phyloP scores from a whole-genome alignment of 768 basidiomycete genomes.

The Lactarius hengduanensis region DNA sequence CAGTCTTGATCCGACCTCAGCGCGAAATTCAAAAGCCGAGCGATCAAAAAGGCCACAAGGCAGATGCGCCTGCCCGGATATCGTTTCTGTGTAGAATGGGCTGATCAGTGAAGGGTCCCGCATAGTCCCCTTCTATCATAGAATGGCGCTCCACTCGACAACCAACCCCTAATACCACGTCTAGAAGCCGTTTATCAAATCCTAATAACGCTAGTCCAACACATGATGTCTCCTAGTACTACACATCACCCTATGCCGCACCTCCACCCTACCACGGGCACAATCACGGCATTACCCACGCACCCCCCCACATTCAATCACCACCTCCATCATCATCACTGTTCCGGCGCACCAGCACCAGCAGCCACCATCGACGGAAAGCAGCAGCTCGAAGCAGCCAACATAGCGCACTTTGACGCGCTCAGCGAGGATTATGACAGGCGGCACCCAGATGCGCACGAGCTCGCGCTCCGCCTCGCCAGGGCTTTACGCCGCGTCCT shows the following conservation, averaged over 20 bases:
- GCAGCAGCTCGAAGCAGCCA: constrained; percentile 16
- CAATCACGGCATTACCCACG: not conserved
- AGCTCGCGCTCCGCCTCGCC: constrained; percentile 5
- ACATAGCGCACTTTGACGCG: constrained; percentile 16
- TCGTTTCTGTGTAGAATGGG: not conserved
- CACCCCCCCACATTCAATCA: not conserved
- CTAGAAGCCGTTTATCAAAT: not conserved
- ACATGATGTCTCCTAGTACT: not conserved
- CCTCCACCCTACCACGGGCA: not conserved
- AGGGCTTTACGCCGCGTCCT: not conserved
- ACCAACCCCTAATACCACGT: not conserved
- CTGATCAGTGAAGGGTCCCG: not conserved
- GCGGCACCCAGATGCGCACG: constrained; percentile 7
- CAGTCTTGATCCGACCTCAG: constrained; percentile 5
- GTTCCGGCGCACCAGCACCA: no score
- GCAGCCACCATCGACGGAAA: not conserved
- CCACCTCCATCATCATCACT: not conserved
- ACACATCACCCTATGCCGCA: not conserved
- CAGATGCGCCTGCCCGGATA: not conserved
- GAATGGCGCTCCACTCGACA: not conserved
- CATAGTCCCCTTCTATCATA: not conserved
- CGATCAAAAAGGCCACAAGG: constrained; percentile 6
- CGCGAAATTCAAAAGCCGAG: constrained; percentile 5
- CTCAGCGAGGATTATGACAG: constrained; percentile 13
- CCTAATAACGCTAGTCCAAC: not conserved